These are phyloP conservation scores for Capsicum chinense DNA, from an alignment of 257 asterid species.

Conservation along the genomic window DNA sequence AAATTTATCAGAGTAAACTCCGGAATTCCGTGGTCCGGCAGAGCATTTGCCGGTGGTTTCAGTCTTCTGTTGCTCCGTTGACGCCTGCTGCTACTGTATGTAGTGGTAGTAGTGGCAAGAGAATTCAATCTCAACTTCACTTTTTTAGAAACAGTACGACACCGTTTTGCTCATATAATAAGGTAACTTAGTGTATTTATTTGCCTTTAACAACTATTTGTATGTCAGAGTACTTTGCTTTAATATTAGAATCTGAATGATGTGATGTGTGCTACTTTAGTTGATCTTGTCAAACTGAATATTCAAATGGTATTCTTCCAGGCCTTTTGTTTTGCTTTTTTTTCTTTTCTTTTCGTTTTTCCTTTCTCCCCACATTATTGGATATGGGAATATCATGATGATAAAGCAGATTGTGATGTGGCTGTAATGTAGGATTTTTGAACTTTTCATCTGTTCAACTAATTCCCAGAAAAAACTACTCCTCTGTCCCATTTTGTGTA, in stretches of 20 bases:
- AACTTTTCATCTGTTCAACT: background rate
- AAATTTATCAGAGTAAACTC: constrained; percentile 44
- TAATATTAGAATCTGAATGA: background rate
- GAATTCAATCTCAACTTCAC: constrained; percentile 31
- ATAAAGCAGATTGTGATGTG: background rate
- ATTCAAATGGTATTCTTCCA: background rate
- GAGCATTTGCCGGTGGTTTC: constrained; percentile 46
- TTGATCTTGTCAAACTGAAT: constrained; percentile 28
- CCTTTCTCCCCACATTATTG: background rate
- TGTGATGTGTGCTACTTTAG: background rate
- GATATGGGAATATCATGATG: background rate
- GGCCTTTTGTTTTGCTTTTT: background rate
- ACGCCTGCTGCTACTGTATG: constrained; percentile 31
- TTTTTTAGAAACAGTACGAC: constrained; percentile 38
- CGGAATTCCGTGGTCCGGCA: constrained; percentile 47
- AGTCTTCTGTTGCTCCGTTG: constrained; percentile 44
- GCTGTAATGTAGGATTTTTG: background rate
- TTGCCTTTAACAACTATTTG: background rate
- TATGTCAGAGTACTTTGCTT: background rate
- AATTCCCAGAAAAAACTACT: background rate
- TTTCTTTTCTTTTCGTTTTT: background rate
- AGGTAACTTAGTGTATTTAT: constrained; percentile 7
- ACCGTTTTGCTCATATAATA: constrained; percentile 34
- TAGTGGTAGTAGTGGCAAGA: constrained; percentile 32
- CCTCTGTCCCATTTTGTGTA: too few relatives aligned